Evolutionary conservation across 164 flowering plant species (phyloP).

Genomic region (Vitis riparia): DNA sequence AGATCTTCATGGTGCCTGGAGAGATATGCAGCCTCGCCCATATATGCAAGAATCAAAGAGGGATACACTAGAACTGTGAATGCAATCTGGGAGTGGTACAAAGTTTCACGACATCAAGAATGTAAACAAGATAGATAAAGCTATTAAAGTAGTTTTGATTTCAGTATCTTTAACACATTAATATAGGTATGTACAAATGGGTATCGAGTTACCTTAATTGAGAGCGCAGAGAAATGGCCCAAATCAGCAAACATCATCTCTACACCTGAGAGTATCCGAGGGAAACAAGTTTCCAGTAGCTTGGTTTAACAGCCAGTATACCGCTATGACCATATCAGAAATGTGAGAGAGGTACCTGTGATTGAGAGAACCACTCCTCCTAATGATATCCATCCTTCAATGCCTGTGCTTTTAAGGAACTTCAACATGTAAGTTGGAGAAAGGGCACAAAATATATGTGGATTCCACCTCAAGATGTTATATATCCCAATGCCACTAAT

Average conservation of each 20-base stretch:
- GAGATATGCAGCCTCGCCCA: constrained; percentile 71
- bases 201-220: constrained; percentile 52
- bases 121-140: background rate
- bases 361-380: constrained; percentile 77
- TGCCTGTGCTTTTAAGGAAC: constrained; percentile 52
- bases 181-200: background rate
- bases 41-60: constrained; percentile 62
- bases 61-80: constrained; percentile 71
- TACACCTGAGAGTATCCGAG: constrained; percentile 40
- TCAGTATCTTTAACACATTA: background rate
- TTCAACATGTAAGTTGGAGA: constrained; percentile 66
- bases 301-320: constrained; percentile 8
- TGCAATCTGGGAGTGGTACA: constrained; percentile 44
- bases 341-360: constrained; percentile 47
- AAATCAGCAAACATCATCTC: constrained; percentile 87
- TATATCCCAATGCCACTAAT: constrained; percentile 67
- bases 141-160: background rate
- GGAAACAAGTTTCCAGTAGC: constrained; percentile 3
- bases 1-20: constrained; percentile 59
- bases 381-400: constrained; percentile 74
- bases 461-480: constrained; percentile 71
- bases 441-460: constrained; percentile 48
- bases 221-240: constrained; percentile 66
- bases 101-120: background rate
- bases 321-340: constrained; percentile 7